Base-by-base conservation (phyloP, 805 yeast species). In the Candida sithepensis region DNA sequence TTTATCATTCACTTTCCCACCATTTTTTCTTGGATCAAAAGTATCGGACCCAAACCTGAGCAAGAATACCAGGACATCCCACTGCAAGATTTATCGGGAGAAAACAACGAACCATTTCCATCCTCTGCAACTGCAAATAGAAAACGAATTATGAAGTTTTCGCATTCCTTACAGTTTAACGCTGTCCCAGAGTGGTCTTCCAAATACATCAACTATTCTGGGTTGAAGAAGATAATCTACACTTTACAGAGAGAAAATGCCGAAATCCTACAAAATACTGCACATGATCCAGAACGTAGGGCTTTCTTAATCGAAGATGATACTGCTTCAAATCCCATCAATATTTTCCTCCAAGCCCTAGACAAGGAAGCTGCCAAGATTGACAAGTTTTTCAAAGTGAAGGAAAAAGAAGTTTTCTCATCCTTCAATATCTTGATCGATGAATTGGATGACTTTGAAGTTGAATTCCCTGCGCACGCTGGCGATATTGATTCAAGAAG, bases 331-430 rank as follows among this genome's bases (percentile, higher is more conserved):
- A 81, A 80, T 49, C 82, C 88, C 6, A 68, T 77, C 2, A 67
- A 66, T 18, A 79, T 80, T n/a, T 92, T 91, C 57, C 58, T 70
- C 1, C 74, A 80, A 18, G 92, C 94, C 1, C 70, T 94, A 50
- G 89, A 92, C 63, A 76, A 78, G 8, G 98, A 94, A 65, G 69
- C 88, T 53, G 65, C 61, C 44, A 88, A 89, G 63, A 81, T 94
- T 42, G 91, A 89, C 65, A 73, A 69, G 41, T 94, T 94, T 60
- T 94, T 82, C 66, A 68, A 68, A 38, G 68, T 72, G 26, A 90
- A 85, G 56, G 96, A 91, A 63, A 68, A 65, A n/a, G 75, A 74
- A 38, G 72, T 82, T 4, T 75, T 67, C 50, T 67, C 63, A 23
- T 80, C 75, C 45, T 79, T 82, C 51, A 79, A 79, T 38, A 76